Evolutionary conservation across 495 filamentous ascomycete genomes (phyloP), one percentile per base, ranked within the genome.

Genomic region (Sporormia fimetaria): DNA sequence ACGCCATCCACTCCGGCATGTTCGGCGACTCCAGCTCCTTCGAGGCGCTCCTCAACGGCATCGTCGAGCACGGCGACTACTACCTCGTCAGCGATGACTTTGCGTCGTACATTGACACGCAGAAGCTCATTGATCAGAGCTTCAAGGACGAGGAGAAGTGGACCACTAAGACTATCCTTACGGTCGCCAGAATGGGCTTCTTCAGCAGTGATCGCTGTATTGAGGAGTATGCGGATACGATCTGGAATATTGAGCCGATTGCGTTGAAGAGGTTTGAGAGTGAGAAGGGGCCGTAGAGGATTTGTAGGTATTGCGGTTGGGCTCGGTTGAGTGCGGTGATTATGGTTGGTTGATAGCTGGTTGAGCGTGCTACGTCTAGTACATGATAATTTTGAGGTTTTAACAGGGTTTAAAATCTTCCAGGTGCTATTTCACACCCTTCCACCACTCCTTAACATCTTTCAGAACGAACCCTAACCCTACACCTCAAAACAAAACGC

Each of bases 81-180:
- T 98, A 98, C 56, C 76, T 98, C 12, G 87, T 98, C 22, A 88
- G 81, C 6, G 90, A 98, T 52, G 90, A 98, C 63, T 98, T 98
- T 73, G 77, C 80, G 58, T 83, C 78, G 46, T 98, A 98, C 62
- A 63, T 92, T 55, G 73, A 86, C 54, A 94, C 90, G 4, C 92
- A 96, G 42, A 70, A 72, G 25, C 67, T 94, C 44, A 83, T 96
- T 14, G 92, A 96, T 57, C 78, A 87, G 59, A 80, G 82, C 25
- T 98, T 87, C 71, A 72, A 71, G 60, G 76, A 96, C 58, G 79
- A 88, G 62, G 85, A 94, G 39, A 82, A 80, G 53, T 98, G 90
- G 90, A 63, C 88, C 23, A 77, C 71, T 22, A 94, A 93, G 72
- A 80, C 71, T 44, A 95, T 98, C 52, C 79, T 73, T 24, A 83